Conservation (phyloP, 1,284 basidiomycete species). For the Tranzscheliella williamsii region DNA sequence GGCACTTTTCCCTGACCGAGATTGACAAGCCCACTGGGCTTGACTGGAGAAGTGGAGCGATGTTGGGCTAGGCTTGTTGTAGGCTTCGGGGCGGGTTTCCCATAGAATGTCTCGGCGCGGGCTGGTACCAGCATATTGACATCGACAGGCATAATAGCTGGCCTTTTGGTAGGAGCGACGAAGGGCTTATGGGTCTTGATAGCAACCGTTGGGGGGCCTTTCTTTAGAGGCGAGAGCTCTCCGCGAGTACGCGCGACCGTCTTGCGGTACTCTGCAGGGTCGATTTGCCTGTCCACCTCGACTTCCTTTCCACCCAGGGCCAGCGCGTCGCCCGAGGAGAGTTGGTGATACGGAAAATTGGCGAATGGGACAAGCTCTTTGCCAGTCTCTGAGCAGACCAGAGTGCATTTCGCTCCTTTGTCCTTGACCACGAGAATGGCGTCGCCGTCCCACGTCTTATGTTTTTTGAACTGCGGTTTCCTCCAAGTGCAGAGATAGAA, state of each 20-base stretch:
- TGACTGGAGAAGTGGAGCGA: not conserved
- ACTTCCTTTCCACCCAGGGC: constrained; percentile 49
- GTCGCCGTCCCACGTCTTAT: constrained; percentile 81
- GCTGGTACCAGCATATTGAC: constrained; percentile 26
- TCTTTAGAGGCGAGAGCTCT: constrained; percentile 20
- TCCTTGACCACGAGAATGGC: constrained; percentile 53
- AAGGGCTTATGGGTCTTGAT: constrained; percentile 23
- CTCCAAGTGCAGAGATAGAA: constrained; percentile 63
- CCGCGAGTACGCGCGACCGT: constrained; percentile 25
- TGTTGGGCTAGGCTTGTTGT: too few species aligned
- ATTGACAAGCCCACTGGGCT: constrained; percentile 21
- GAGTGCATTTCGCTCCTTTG: constrained; percentile 30
- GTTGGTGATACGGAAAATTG: constrained; percentile 19
- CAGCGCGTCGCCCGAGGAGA: constrained; percentile 39
- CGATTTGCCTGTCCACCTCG: constrained; percentile 34
- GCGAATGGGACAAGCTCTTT: constrained; percentile 35
- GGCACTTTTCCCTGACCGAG: constrained; percentile 20
- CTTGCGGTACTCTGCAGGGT: constrained; percentile 14
- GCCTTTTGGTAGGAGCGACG: constrained; percentile 13
- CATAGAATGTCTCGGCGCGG: constrained; percentile 34
- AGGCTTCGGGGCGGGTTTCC: constrained; percentile 8
- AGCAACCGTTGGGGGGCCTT: constrained; percentile 17
- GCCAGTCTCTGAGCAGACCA: constrained; percentile 45
- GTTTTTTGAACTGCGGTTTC: constrained; percentile 75
- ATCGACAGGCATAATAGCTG: constrained; percentile 29